phyloP scores from a whole-genome alignment of 495 filamentous ascomycete genomes.

The Lasiosphaeriaceae sp. region DNA sequence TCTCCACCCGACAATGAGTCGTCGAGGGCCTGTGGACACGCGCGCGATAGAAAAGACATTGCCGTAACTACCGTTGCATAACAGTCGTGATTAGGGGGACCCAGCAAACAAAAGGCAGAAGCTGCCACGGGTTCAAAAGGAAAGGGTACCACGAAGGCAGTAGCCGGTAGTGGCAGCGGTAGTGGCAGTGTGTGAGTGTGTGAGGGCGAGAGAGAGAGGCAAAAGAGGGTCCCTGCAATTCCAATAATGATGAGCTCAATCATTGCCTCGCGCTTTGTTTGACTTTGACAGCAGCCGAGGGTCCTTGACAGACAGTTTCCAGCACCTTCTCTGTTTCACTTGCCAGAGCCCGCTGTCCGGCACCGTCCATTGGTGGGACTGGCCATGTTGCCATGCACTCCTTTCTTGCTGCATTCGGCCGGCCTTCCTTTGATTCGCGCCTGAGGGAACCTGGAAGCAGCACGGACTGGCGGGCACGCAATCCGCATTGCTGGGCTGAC shows the following conservation, averaged over 20 bases:
- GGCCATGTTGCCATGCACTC: conserved; percentile 25
- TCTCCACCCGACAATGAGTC: neutral
- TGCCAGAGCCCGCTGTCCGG: conserved; percentile 5
- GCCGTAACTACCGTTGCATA: conserved; percentile 4
- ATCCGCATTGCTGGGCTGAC: conserved; percentile 12
- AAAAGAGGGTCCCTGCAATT: neutral
- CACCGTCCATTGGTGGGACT: conserved; percentile 12
- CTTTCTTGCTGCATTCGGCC: conserved; percentile 21
- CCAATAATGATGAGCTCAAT: neutral
- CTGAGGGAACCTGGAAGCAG: neutral
- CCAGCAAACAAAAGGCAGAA: neutral
- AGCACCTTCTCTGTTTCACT: conserved; percentile 24
- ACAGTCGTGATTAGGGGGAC: conserved; percentile 7
- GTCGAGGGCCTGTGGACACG: conserved; percentile 3
- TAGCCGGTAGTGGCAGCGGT: neutral
- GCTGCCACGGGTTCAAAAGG: neutral
- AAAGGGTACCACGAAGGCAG: neutral
- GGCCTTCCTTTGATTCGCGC: conserved; percentile 8
- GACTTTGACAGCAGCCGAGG: neutral
- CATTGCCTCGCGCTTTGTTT: neutral
- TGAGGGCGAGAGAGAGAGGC: neutral
- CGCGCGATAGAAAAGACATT: conserved; percentile 4
- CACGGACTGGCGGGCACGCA: neutral
- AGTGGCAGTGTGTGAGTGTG: conserved; percentile 3
- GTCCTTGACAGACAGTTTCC: conserved; percentile 9